Base-by-base conservation (phyloP, 108 stramenopile species). In the Cafeteria roenbergensis region DNA sequence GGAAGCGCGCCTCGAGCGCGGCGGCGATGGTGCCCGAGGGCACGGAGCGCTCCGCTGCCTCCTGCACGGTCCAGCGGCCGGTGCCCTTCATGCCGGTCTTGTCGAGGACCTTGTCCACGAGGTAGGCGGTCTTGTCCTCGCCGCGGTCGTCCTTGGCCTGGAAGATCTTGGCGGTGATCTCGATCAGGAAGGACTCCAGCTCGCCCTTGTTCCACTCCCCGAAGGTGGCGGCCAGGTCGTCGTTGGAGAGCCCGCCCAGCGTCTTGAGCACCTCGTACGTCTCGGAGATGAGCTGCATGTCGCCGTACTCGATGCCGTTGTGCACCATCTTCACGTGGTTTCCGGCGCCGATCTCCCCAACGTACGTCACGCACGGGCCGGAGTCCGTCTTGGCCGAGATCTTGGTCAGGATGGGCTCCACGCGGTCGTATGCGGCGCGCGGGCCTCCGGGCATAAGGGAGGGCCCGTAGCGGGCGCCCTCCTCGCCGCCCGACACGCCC, bases 31-130 rank as follows among this genome's bases (percentile, higher is more conserved):
- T 90, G 33, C 90, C 88, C n/a, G 91, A 93, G 17, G 97, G 86
- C 4, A 94, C 93, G 63, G 79, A 80, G 55, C 86, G 84, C 72
- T 96, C 94, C 34, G 97, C 97, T n/a, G 92, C 94, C 64, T 95
- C 93, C 73, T 96, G 91, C 25, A 98, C 85, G 21, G 97, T 98
- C 97, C 94, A 95, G 24, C 90, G 81, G 22, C 97, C 97, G 0
- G 97, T 98, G 52, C 97, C 97, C 75, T 98, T 98, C 91, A 92
- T 94, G 0, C 97, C 97, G 33, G 94, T 93, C 76, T 92, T 92
- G 73, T 98, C 97, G 25, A 95, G 80, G 68, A 98, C 79, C 67
- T 79, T 79, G 76, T 81, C 80, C 51, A 80, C 69, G 21, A 80
- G 71, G 69, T 76, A 64, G 51, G 64, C 65, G 51, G 64, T 48